A percentile compares a stretch with the other conserved stretches of the same genome.
Conservation (phyloP, 2,329 filamentous ascomycete genomes). For the Orbilia javanica region DNA sequence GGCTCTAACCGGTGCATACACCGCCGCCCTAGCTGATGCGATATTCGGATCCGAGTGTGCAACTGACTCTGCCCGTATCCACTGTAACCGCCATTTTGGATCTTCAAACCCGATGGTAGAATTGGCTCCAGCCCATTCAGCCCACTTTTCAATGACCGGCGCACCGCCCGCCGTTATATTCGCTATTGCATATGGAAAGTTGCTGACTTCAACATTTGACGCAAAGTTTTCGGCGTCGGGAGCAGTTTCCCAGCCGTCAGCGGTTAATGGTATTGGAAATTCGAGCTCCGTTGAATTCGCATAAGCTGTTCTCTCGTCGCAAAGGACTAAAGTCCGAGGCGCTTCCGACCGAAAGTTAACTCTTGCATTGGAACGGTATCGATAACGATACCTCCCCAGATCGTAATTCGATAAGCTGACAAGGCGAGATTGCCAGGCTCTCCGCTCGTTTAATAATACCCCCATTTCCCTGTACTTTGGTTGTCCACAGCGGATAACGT, state of each 20-base stretch:
- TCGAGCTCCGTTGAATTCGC: neutral
- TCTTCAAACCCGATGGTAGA: neutral
- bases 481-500: conserved; percentile 9
- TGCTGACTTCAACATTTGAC: neutral
- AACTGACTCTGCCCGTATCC: neutral
- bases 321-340: conserved; percentile 6
- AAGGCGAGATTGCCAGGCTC: neutral
- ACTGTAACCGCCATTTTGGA: conserved; percentile 7
- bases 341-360: conserved; percentile 1
- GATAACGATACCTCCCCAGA: conserved; percentile 2
- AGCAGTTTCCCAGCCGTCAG: neutral
- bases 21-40: neutral
- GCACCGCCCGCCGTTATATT: conserved; percentile 11
- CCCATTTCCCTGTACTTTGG: conserved; percentile 3
- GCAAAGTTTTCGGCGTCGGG: neutral
- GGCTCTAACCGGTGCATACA: neutral
- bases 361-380: conserved; percentile 4
- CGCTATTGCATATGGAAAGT: neutral
- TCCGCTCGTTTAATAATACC: neutral
- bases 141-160: neutral
- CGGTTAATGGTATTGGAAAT: neutral
- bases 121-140: conserved; percentile 3
- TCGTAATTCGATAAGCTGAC: neutral
- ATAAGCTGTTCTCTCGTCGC: neutral
- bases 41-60: neutral